Conservation (phyloP, 768 basidiomycete species). For the Astraeus odoratus region DNA sequence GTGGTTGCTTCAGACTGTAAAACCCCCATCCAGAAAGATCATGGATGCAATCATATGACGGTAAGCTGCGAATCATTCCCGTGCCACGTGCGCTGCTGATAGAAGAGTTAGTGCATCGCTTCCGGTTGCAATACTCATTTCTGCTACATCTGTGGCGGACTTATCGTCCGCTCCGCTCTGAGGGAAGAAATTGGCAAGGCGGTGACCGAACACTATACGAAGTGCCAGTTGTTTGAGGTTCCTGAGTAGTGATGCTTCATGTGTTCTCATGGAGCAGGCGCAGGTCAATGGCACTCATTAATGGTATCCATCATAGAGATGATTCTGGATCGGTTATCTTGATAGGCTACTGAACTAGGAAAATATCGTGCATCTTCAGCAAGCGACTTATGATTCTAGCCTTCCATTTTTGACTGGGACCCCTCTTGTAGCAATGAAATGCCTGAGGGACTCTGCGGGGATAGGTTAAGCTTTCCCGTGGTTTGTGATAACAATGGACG, state of each 20-base stretch:
- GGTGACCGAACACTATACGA: slow-evolving; percentile 27
- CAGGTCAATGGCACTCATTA: no score
- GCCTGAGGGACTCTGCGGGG: no score
- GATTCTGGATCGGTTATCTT: no score
- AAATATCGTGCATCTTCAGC: no score
- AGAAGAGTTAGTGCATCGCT: slow-evolving; percentile 37
- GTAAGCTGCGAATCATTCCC: slow-evolving; percentile 25
- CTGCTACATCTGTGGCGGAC: slow-evolving; percentile 44
- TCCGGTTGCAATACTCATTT: slow-evolving; percentile 59
- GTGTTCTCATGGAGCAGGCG: no score
- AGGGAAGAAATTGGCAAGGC: slow-evolving; percentile 24
- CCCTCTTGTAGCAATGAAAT: no score
- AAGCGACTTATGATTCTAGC: no score
- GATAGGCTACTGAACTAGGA: no score
- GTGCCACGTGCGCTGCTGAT: not conserved
- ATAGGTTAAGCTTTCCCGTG: no score
- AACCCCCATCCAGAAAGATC: slow-evolving; percentile 44
- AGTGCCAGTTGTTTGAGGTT: slow-evolving; percentile 32
- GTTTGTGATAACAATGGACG: no score
- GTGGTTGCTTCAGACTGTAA: slow-evolving; percentile 29
- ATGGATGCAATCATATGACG: slow-evolving; percentile 55
- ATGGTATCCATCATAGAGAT: no score
- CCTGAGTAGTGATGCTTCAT: slow-evolving; percentile 10
- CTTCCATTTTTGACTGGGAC: no score
- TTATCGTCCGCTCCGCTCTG: slow-evolving; percentile 37